Evolutionary conservation across 2,329 filamentous ascomycete genomes (phyloP).

Genomic region (Ascochyta pisi): DNA sequence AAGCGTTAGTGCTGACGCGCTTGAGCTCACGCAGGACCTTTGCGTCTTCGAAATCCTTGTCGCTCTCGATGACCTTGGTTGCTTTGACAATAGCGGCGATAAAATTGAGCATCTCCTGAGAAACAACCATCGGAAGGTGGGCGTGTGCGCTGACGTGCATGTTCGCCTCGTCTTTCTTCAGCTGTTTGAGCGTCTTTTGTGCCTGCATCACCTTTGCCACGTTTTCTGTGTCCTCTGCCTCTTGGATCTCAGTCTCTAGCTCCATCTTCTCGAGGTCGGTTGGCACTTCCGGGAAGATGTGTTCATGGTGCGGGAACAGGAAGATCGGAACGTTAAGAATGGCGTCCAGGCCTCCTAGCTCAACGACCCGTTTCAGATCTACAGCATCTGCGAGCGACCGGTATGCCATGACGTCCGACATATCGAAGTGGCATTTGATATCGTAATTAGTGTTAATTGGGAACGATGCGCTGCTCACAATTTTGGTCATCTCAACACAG

Average conservation of each 20-base stretch:
- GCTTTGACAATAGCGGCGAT: conserved; percentile 63
- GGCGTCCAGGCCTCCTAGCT: conserved; percentile 60
- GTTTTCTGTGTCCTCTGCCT: conserved; percentile 55
- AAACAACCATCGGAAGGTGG: conserved; percentile 58
- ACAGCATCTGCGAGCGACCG: conserved; percentile 54
- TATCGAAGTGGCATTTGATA: conserved; percentile 55
- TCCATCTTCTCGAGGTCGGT: conserved; percentile 44
- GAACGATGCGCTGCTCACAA: conserved; percentile 56
- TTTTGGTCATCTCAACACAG: conserved; percentile 55
- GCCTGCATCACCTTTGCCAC: conserved; percentile 53
- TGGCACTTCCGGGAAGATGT: conserved; percentile 55
- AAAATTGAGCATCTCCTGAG: conserved; percentile 62
- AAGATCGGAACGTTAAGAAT: conserved; percentile 57
- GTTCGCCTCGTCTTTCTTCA: conserved; percentile 56
- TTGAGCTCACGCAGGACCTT: conserved; percentile 37
- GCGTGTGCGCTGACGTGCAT: conserved; percentile 58
- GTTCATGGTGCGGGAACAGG: conserved; percentile 62
- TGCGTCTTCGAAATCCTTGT: conserved; percentile 54
- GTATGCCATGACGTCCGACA: conserved; percentile 59
- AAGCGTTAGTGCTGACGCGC: conserved; percentile 31
- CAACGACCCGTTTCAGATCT: conserved; percentile 57
- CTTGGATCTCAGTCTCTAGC: conserved; percentile 48
- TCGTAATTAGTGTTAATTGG: conserved; percentile 58
- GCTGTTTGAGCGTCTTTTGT: conserved; percentile 50
- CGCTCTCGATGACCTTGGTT: conserved; percentile 63